Evolutionary conservation across 371 early-diverging fungal species (phyloP).

Genomic region (Mucor ambiguus): DNA sequence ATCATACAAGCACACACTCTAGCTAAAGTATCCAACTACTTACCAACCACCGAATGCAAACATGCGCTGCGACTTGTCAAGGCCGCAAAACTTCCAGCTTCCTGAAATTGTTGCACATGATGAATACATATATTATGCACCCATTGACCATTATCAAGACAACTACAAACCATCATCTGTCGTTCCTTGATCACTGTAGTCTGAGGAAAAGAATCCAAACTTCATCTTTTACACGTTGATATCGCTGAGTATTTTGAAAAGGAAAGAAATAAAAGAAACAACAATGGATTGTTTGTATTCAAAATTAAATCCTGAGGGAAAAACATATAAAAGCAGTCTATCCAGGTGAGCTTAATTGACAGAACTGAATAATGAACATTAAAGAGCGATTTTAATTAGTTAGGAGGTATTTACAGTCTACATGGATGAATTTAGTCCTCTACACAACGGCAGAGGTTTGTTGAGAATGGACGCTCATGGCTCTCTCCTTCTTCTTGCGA

Average conservation of each 20-base stretch:
- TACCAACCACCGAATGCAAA: conserved; percentile 88
- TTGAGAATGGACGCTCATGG: conserved; percentile 4
- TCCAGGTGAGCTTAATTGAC: not conserved
- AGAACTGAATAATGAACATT: not conserved
- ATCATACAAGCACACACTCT: not conserved
- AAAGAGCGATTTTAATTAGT: not conserved
- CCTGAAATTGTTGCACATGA: conserved; percentile 23
- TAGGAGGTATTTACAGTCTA: conserved; percentile 16
- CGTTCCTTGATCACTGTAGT: conserved; percentile 46
- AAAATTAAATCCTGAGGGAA: not conserved
- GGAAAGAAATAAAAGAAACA: not conserved
- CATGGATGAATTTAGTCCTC: not conserved
- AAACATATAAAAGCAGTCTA: conserved; percentile 1
- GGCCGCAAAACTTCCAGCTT: conserved; percentile 53
- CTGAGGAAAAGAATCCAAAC: conserved; percentile 52
- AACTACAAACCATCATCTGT: conserved; percentile 44
- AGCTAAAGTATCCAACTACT: not conserved
- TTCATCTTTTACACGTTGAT: conserved; percentile 15
- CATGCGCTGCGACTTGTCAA: conserved; percentile 81
- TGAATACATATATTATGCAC: not conserved
- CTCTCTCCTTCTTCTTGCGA: conserved; percentile 17
- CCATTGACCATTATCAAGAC: not conserved
- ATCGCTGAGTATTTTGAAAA: not conserved
- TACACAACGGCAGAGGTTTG: conserved; percentile 9
- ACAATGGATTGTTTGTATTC: not conserved